Conservation (phyloP, 768 basidiomycete genomes). For the Coprinopsis strossmayeri region DNA sequence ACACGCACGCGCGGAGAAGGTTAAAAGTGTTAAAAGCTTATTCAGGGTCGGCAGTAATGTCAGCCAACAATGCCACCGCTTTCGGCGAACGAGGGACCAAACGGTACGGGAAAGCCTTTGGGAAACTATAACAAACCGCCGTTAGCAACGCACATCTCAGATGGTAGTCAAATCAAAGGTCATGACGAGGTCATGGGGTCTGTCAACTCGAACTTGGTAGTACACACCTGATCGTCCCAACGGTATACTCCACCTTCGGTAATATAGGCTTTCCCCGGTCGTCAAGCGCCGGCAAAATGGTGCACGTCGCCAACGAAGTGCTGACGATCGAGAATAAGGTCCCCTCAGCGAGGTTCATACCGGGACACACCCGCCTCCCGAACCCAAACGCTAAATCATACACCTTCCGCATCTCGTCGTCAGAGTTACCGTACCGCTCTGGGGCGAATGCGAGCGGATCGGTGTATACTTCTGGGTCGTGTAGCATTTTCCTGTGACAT, state of each 20-base stretch:
- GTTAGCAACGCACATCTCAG: not conserved
- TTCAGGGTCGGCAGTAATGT: not conserved
- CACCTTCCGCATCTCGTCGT: constrained; percentile 27
- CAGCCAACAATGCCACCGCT: not conserved
- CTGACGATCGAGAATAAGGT: constrained; percentile 14
- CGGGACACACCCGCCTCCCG: constrained; percentile 30
- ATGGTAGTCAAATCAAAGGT: not conserved
- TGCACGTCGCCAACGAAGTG: constrained; percentile 14
- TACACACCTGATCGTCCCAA: constrained; percentile 8
- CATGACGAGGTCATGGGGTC: not conserved
- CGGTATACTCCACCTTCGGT: constrained; percentile 8
- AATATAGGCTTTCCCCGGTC: constrained; percentile 10
- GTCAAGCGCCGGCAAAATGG: constrained; percentile 12
- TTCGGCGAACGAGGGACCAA: not conserved
- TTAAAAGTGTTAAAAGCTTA: not conserved
- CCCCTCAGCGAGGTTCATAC: constrained; percentile 15
- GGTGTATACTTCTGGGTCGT: constrained; percentile 8
- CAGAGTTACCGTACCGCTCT: constrained; percentile 18
- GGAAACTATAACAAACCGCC: not conserved
- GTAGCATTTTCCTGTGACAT: constrained; percentile 9
- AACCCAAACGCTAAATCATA: constrained; percentile 29
- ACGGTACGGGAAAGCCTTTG: not conserved
- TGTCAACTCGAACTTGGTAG: not conserved
- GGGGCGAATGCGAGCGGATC: constrained; percentile 10
- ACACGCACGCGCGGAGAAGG: too few relatives aligned